Evolutionary conservation across 139 green algal genomes (phyloP), one percentile per base, ranked within the genome.

Genomic region (Edaphochlamys debaryana): DNA sequence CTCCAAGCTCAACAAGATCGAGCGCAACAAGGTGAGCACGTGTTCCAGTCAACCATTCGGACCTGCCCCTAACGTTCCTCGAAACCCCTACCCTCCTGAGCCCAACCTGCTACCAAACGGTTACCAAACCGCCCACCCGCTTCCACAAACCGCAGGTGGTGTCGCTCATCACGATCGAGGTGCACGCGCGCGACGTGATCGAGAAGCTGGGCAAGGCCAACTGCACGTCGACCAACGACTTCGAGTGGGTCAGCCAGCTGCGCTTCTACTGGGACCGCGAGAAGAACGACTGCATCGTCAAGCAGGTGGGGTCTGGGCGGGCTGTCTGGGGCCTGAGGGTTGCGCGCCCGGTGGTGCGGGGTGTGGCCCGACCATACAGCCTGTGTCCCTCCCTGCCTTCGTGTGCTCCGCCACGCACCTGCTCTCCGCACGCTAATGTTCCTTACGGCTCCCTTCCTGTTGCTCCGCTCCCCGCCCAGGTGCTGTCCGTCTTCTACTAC

Each of bases 11-110:
- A 92, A 87, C 85, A 95, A 95, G 75, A 91, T 98, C 69, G 93
- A 96, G 71, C 88, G 95, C 50, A 95, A 95, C 87, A 98, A 98
- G 93, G 91, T 93, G 48, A n/a, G n/a, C n/a, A n/a, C n/a, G n/a
- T n/a, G n/a, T n/a, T n/a, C n/a, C n/a, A n/a, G n/a, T n/a, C n/a
- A n/a, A n/a, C n/a, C n/a, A n/a, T n/a, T n/a, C 1, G 85, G 6
- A 36, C 34, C 8, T 42, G 66, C 36, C 66, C 17, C 7, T 11
- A 6, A 8, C 11, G 17, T 11, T 71, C 66, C 66, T 50, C 11
- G 66, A n/a, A n/a, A n/a, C n/a, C n/a, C n/a, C n/a, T n/a, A n/a
- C n/a, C n/a, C n/a, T n/a, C n/a, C n/a, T n/a, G n/a, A n/a, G n/a
- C n/a, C n/a, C n/a, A n/a, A n/a, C n/a, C n/a, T n/a, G n/a, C n/a